Base-by-base conservation (phyloP, 2,329 filamentous ascomycete genomes). In the Trichoderma hamatum region DNA sequence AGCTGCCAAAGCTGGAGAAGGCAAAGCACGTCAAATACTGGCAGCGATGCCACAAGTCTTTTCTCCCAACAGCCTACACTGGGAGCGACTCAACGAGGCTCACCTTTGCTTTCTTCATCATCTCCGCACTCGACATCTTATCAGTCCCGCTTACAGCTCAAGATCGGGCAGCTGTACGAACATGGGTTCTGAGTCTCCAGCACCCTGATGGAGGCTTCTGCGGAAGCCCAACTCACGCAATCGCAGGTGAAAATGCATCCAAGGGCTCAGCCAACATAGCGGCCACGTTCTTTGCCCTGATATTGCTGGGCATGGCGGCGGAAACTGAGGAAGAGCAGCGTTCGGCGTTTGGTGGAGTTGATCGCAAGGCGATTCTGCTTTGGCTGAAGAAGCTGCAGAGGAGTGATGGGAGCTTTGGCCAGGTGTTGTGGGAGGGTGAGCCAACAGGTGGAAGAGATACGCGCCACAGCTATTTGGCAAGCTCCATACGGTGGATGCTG, bases 31-130 rank as follows among this genome's bases (percentile, higher is more conserved):
- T 96, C 77, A 93, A 91, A 77, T 99, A 97, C 86, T 99, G 94
- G 90, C 88, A 94, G 73, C 90, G 94, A 77, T 97, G 95, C 78
- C 86, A 96, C 72, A 91, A 91, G 78, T 91, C 90, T 28, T 86
- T 91, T 71, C 89, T 99, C 7, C 96, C 96, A 0, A 86, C 89
- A 56, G 85, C 88, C 71, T 99, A 98, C 83, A 96, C 92, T 19
- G 86, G 89, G 78, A 96, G 92, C 78, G 96, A 99, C 82, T 93
- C 93, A 73, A 95, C 91, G 75, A 94, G 96, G 75, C 91, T 98
- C 83, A 92, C 91, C 5, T 88, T 98, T 67, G 94, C 89, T 73
- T 97, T 91, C 83, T 97, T 99, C 83, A 94, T 91, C 73, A 82
- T 98, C 75, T 91, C 93, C 9, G 93, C 93, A 1, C 85, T 97